Percentiles rank a stretch among this genome's conserved stretches.
phyloP scores from a whole-genome alignment of 306 rosid species.

The Fragaria ananassa region DNA sequence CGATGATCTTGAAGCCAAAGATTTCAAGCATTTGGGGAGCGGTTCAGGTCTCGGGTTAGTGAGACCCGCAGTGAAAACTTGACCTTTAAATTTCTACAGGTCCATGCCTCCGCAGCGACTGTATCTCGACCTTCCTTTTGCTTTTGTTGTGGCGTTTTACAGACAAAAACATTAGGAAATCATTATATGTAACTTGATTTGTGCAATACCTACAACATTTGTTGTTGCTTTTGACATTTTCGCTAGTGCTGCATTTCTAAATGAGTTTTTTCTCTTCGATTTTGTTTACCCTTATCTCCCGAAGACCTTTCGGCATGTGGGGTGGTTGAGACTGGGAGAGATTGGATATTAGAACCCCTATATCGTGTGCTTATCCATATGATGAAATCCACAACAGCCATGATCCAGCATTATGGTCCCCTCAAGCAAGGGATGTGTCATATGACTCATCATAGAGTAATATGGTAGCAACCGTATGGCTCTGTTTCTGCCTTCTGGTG shows the following conservation, averaged over 20 bases:
- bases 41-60: slow-evolving; percentile 93
- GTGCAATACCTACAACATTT: background rate
- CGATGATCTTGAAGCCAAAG: slow-evolving; percentile 84
- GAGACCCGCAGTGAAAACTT: slow-evolving; percentile 85
- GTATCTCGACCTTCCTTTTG: background rate
- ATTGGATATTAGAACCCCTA: background rate
- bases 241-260: background rate
- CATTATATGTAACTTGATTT: background rate
- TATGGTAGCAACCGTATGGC: background rate
- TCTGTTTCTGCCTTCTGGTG: background rate
- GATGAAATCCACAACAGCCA: slow-evolving; percentile 12
- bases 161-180: background rate
- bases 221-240: background rate
- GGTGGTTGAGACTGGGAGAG: background rate
- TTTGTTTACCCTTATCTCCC: background rate
- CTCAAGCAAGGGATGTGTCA: background rate
- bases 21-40: slow-evolving; percentile 96
- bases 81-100: background rate
- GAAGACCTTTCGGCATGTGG: slow-evolving; percentile 7
- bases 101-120: background rate
- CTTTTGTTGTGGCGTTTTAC: background rate
- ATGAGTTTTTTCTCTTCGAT: background rate
- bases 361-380: slow-evolving; percentile 7
- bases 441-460: background rate
- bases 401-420: slow-evolving; percentile 15